phyloP scores from a whole-genome alignment of 306 rosid genomes.

The Fagus sylvatica region DNA sequence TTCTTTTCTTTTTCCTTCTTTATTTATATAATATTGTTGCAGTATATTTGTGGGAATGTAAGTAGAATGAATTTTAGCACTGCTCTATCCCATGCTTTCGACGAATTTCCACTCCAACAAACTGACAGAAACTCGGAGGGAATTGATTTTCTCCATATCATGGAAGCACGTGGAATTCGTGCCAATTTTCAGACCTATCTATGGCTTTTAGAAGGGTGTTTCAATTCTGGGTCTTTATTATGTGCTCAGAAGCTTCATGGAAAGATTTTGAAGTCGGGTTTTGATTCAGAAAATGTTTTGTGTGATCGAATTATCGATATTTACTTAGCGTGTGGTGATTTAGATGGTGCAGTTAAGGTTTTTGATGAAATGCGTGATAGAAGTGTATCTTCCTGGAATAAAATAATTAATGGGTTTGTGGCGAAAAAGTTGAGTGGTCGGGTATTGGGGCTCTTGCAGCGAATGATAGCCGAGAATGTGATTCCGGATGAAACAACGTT shows the following conservation, averaged over 20 bases:
- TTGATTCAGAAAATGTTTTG: conserved; percentile 40
- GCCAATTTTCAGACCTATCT: conserved; percentile 72
- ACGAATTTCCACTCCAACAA: conserved; percentile 29
- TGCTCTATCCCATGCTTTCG: conserved; percentile 33
- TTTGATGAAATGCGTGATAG: conserved; percentile 56
- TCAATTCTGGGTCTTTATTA: conserved; percentile 45
- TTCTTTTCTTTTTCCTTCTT: not conserved
- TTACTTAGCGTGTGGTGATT: conserved; percentile 50
- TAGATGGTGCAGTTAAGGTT: conserved; percentile 46
- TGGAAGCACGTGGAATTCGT: conserved; percentile 66
- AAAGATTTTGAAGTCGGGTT: conserved; percentile 67
- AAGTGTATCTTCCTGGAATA: conserved; percentile 61
- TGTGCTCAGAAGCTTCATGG: conserved; percentile 66
- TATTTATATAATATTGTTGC: conserved; percentile 8
- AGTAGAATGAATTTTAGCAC: conserved; percentile 31
- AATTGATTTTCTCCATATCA: conserved; percentile 51
- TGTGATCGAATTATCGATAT: conserved; percentile 48
- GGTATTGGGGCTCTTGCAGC: conserved; percentile 42
- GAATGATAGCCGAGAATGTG: conserved; percentile 50
- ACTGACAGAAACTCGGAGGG: conserved; percentile 37
- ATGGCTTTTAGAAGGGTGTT: conserved; percentile 69
- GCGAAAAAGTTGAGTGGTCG: conserved; percentile 33
- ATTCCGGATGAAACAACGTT: conserved; percentile 53
- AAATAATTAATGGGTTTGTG: conserved; percentile 44
- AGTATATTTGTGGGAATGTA: conserved; percentile 33